phyloP scores from a whole-genome alignment of 2,329 filamentous ascomycete species.

The Phaeomoniella chlamydospora region DNA sequence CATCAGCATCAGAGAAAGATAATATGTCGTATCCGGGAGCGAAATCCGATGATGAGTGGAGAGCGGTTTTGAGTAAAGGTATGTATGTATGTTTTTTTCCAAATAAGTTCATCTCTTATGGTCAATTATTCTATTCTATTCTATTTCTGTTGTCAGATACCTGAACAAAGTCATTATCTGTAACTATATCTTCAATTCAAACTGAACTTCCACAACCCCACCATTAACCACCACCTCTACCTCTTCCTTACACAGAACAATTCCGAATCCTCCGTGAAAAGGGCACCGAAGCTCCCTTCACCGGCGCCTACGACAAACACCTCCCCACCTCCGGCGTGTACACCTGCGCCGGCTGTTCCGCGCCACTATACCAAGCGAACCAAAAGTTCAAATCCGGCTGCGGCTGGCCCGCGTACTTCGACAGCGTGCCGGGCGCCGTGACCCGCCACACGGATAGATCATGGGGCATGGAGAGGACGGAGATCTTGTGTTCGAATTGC shows the following conservation, averaged over 20 bases:
- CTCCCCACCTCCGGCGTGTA: constrained; percentile 64
- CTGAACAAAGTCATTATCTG: no score
- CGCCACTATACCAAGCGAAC: constrained; percentile 79
- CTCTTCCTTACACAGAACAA: constrained; percentile 64
- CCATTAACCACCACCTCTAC: constrained; percentile 1
- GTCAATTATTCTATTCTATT: no score
- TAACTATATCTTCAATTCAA: no score
- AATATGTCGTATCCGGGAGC: constrained; percentile 57
- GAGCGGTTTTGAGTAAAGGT: constrained; percentile 64
- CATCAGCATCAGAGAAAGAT: no score
- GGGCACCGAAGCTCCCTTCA: constrained; percentile 71
- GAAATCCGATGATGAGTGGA: constrained; percentile 75
- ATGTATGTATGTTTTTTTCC: constrained; percentile 11
- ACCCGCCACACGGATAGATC: constrained; percentile 62
- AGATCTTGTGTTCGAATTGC: constrained; percentile 91
- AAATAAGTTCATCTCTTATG: no score
- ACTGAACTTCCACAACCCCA: no score
- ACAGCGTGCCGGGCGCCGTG: constrained; percentile 83
- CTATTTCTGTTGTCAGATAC: no score
- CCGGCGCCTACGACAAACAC: constrained; percentile 81
- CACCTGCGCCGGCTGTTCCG: constrained; percentile 69
- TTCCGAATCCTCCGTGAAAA: constrained; percentile 87
- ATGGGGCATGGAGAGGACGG: constrained; percentile 72
- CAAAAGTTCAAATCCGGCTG: constrained; percentile 96
- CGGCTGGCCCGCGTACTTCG: constrained; percentile 97